A percentile compares a stretch with the other conserved stretches of the same genome.
These are phyloP conservation scores for Sporothrix brunneoviolacea DNA, from an alignment of 2,329 filamentous ascomycete species.

Conservation along the genomic window DNA sequence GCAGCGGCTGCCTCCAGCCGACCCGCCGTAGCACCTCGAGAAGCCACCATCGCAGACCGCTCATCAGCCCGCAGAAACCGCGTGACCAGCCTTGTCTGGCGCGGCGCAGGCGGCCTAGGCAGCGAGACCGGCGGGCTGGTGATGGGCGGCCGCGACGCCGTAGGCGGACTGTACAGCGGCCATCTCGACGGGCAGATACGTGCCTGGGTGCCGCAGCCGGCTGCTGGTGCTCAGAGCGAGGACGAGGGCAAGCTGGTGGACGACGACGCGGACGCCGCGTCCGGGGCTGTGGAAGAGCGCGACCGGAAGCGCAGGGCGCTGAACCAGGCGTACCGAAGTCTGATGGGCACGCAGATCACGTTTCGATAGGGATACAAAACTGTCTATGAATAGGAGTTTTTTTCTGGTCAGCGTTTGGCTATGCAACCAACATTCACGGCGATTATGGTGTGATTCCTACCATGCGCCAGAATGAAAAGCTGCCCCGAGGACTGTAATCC, in stretches of 20 bases:
- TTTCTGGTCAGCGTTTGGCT: too few relatives aligned
- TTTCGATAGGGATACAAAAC: too few relatives aligned
- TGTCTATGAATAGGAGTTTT: too few relatives aligned
- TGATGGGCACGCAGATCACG: slow-evolving; percentile 66
- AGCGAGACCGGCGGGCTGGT: slow-evolving; percentile 49
- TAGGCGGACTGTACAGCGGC: slow-evolving; percentile 64
- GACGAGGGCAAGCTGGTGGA: slow-evolving; percentile 42
- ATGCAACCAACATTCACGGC: too few relatives aligned
- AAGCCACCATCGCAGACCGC: slow-evolving; percentile 13
- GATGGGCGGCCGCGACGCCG: slow-evolving; percentile 47
- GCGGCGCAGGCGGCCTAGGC: slow-evolving; percentile 53
- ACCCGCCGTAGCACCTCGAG: too few relatives aligned
- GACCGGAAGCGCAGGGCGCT: slow-evolving; percentile 71
- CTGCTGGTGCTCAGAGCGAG: neutral
- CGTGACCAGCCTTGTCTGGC: slow-evolving; percentile 72
- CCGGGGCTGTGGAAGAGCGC: slow-evolving; percentile 40
- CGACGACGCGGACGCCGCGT: slow-evolving; percentile 32
- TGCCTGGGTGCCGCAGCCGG: slow-evolving; percentile 61
- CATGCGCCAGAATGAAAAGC: too few relatives aligned
- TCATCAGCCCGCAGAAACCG: slow-evolving; percentile 51
- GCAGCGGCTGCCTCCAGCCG: too few relatives aligned
- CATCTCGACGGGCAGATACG: slow-evolving; percentile 80
- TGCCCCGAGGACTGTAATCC: too few relatives aligned
- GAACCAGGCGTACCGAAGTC: slow-evolving; percentile 69
- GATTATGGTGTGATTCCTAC: too few relatives aligned